Evolutionary conservation across 2,329 filamentous ascomycete genomes (phyloP), one percentile per base, ranked within the genome.

Genomic region (Shiraia sp.): DNA sequence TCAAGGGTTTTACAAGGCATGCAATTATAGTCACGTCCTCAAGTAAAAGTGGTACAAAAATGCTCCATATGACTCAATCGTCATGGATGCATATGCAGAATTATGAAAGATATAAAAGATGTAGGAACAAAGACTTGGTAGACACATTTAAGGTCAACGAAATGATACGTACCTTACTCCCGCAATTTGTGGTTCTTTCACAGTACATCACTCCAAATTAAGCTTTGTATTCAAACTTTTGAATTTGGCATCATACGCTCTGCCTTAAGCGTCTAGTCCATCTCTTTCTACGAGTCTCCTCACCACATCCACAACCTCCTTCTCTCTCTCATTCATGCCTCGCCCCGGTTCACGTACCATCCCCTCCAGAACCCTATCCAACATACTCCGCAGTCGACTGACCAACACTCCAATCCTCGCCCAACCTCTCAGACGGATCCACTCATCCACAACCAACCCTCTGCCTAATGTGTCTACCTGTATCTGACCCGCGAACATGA

Each of bases 371-470:
- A 95, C 77, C 52, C 86, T 82, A 72, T 99, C 93, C 39, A 99
- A 78, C 84, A 97, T 88, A 42, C 84, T 83, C 49, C 93, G 79
- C 53, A 99, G 71, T 49, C 92, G 78, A 32, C 86, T 88, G 2
- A 96, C 86, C 54, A 99, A 70, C 10, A 97, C 92, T 22, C 92
- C 93, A 50, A 99, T 93, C 32, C 93, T 81, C 1, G 93, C 92
- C 93, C 93, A 99, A 1, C 93, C 93, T 16, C 90, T 80, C 23
- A 99, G 73, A 25, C 81, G 69, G 24, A 97, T 75, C 93, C 92
- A 97, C 36, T 89, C 90, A 70, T 97, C 93, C 3, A 99, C 88
- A 3, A 96, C 75, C 13, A 99, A 73, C 0, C 93, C 93, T 15
- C 91, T 78, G 5, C 92, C 92, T 30, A 90, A 75, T 1, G 90